These are phyloP conservation scores for Phaffia rhodozyma DNA, from an alignment of 1,284 basidiomycete genomes.

Conservation along the genomic window DNA sequence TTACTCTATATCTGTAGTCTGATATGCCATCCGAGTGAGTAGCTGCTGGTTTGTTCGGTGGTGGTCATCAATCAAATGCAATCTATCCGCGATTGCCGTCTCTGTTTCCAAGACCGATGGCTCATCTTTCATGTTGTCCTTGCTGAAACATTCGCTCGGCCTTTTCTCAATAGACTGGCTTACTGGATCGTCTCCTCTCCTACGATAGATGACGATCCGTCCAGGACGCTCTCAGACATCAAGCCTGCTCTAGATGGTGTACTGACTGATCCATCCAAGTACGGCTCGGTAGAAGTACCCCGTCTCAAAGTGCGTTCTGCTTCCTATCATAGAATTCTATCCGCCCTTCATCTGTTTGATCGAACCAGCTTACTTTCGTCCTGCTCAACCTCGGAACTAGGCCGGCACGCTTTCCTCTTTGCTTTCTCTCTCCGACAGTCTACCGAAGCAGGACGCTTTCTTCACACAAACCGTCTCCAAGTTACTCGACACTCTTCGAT, in stretches of 20 bases:
- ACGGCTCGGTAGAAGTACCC: slow-evolving; percentile 33
- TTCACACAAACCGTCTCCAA: slow-evolving; percentile 83
- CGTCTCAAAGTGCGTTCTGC: slow-evolving; percentile 33
- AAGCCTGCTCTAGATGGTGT: slow-evolving; percentile 32
- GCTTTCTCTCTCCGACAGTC: slow-evolving; percentile 76
- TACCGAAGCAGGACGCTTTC: slow-evolving; percentile 82
- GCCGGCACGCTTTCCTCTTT: slow-evolving; percentile 88
- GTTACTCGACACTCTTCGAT: slow-evolving; percentile 86
- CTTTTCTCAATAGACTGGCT: slow-evolving; percentile 20
- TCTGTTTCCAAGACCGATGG: not conserved
- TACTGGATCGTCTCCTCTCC: slow-evolving; percentile 46
- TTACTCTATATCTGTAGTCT: not conserved
- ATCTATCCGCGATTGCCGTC: not conserved
- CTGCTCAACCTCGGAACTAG: slow-evolving; percentile 36
- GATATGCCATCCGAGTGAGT: slow-evolving; percentile 17
- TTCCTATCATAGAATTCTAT: not conserved
- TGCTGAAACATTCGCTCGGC: not conserved
- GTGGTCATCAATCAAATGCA: not conserved
- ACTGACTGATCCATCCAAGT: slow-evolving; percentile 17
- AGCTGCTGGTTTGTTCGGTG: not conserved
- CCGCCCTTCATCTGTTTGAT: not conserved
- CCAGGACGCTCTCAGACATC: slow-evolving; percentile 39
- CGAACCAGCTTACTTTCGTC: not conserved
- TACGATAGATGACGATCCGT: slow-evolving; percentile 38
- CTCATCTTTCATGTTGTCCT: not conserved